A percentile compares a stretch with the other conserved stretches of the same genome.
phyloP scores from a whole-genome alignment of 768 basidiomycete genomes.

The Suillus decipiens region DNA sequence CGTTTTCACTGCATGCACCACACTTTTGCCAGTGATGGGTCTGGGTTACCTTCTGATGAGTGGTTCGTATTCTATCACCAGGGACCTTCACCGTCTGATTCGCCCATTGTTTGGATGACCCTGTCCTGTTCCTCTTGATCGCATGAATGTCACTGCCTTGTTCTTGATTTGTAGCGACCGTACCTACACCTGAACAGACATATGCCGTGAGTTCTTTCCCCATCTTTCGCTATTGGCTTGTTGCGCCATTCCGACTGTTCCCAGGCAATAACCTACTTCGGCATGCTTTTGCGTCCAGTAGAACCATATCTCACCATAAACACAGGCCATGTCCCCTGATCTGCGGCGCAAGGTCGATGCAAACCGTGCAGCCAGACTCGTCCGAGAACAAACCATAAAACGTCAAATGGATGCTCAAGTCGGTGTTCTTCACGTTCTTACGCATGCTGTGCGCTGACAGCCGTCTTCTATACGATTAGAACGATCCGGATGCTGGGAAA shows the following conservation, averaged over 20 bases:
- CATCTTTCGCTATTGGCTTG: not conserved
- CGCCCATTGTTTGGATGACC: constrained; percentile 12
- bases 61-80: constrained; percentile 39
- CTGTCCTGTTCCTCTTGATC: not conserved
- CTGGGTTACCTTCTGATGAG: constrained; percentile 62
- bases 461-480: constrained; percentile 12
- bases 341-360: constrained; percentile 64
- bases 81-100: constrained; percentile 11
- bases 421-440: constrained; percentile 29
- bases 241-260: not conserved
- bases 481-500: constrained; percentile 30
- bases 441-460: not conserved
- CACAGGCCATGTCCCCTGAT: constrained; percentile 65
- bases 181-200: constrained; percentile 38
- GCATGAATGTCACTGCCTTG: constrained; percentile 6
- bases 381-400: constrained; percentile 55
- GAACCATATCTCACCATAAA: constrained; percentile 7
- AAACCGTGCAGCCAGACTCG: constrained; percentile 50
- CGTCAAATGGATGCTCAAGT: constrained; percentile 57
- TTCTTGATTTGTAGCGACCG: constrained; percentile 29
- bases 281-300: not conserved
- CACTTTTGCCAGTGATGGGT: constrained; percentile 45
- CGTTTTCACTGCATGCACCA: constrained; percentile 1
- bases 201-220: constrained; percentile 31
- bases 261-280: not conserved